These are phyloP conservation scores for Trypanosoma rangeli DNA, from an alignment of 208 protist species.

Conservation along the genomic window DNA sequence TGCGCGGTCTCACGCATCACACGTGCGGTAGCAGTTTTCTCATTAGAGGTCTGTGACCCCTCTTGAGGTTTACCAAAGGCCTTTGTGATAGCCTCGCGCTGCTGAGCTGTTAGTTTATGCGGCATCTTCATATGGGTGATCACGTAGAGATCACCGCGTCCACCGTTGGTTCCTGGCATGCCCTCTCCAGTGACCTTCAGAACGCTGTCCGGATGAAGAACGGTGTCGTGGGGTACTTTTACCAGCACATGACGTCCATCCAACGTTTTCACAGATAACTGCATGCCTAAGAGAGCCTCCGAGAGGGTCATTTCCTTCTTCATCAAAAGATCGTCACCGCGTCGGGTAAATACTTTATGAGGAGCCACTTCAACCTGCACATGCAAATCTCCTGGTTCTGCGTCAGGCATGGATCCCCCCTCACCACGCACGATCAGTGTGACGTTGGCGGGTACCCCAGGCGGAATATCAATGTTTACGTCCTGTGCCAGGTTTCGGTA, in stretches of 20 bases:
- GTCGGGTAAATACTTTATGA: conserved; percentile 92
- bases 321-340: conserved; percentile 95
- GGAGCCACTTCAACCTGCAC: conserved; percentile 94
- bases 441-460: conserved; percentile 95
- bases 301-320: conserved; percentile 89
- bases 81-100: conserved; percentile 60
- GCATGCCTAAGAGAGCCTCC: conserved; percentile 93
- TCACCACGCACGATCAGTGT: conserved; percentile 96
- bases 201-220: conserved; percentile 78
- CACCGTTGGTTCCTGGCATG: conserved; percentile 71
- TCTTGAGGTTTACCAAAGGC: conserved; percentile 61
- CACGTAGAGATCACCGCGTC: conserved; percentile 85
- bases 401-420: conserved; percentile 93
- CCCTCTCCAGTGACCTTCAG: conserved; percentile 84
- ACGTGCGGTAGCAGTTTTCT: conserved; percentile 72
- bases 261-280: conserved; percentile 89
- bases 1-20: conserved; percentile 74
- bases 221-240: conserved; percentile 44
- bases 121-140: conserved; percentile 83
- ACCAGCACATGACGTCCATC: conserved; percentile 91
- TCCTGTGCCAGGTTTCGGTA: conserved; percentile 91
- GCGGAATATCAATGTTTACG: conserved; percentile 95
- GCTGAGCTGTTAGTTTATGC: conserved; percentile 57
- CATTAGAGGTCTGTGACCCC: conserved; percentile 34
- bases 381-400: conserved; percentile 96